Evolutionary conservation across 129 eudicot species (phyloP), one percentile per base, ranked within the genome.

Genomic region (Escallonia rubra): DNA sequence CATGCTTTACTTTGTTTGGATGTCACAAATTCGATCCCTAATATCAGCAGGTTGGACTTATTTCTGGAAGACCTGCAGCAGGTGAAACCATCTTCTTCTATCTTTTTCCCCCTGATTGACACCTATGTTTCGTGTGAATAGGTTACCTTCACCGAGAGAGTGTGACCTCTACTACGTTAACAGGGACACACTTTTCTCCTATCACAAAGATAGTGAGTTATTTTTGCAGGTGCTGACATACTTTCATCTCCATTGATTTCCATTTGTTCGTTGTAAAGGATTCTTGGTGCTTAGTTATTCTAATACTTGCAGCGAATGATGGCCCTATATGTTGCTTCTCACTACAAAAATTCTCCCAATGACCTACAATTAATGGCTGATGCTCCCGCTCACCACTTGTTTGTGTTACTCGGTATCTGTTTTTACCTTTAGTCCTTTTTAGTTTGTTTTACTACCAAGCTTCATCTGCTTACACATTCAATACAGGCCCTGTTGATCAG

Each of bases 311-410:
- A 92, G 98, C 70, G 98, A 70, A 92, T 92, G 98, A 92, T 92
- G 98, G 96, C 96, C 23, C 87, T 92, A 6, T 86, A 83, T 66
- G 98, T 92, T 80, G 98, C 98, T 39, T 92, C 98, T 75, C 98
- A 92, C 81, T 92, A 86, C 84, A 92, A 92, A 72, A 88, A 92
- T 74, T 92, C 98, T 65, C 98, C 98, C 46, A 86, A 89, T 78
- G 98, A 92, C 81, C 80, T 92, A 63, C 98, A 92, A 78, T 61
- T 92, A 68, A 80, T 92, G 89, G 96, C 98, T 66, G 98, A 92
- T 80, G 96, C 96, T 65, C 96, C 98, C 59, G 98, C 96, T 49
- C 96, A 92, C 82, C 98, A 86, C 83, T 74, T 92, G 74, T 92
- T 92, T 74, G 96, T 92, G 70, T 78, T 92, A 67, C 95, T 92